Base-by-base conservation (phyloP, 225 moss, liverwort and hornwort genomes). In the Lunularia cruciata region DNA sequence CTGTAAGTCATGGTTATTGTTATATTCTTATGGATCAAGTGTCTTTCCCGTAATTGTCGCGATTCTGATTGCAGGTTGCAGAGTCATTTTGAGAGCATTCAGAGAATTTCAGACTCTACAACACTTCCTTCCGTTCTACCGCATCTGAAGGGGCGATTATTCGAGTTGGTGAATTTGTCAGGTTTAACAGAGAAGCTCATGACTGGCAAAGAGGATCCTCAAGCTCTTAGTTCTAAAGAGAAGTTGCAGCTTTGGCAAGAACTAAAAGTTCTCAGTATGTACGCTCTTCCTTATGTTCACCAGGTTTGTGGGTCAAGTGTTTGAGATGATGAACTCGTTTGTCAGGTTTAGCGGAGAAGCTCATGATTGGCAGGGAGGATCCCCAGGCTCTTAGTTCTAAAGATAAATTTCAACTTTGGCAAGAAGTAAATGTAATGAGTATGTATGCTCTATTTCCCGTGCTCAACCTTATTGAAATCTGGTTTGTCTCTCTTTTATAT, bases 211-310 rank as follows among this genome's bases (percentile, higher is more conserved):
- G 90, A 86, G 27, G 90, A 93, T 53, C 93, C 90, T 51, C 83
- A 89, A 73, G 76, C 78, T 35, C 81, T 98, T 70, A 93, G 89
- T 70, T 82, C 87, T 60, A 78, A 75, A 73, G 91, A 93, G 47
- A 93, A 91, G 73, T 68, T 93, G 76, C 87, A 89, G 77, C 81
- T 92, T 25, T 98, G 96, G 96, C 96, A 98, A 79, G 96, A 98
- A 69, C 87, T 98, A 59, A 98, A 93, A 79, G 80, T 86, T 69
- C 56, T 89, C 66, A 98, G 96, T 96, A 84, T 69, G 96, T 80
- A 56, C 25, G 57, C 36, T 19, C 5, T 40, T 59, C 31, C 59
- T 61, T 52, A n/a, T 31, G 14, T 51, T 37, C 12, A 37, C 30
- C 19, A 16, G 9, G n/a, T 58, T 0, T 32, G 57, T 3, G 32